Conservation (phyloP, 2,329 filamentous ascomycete species). For the Phaeosphaeria sp. region DNA sequence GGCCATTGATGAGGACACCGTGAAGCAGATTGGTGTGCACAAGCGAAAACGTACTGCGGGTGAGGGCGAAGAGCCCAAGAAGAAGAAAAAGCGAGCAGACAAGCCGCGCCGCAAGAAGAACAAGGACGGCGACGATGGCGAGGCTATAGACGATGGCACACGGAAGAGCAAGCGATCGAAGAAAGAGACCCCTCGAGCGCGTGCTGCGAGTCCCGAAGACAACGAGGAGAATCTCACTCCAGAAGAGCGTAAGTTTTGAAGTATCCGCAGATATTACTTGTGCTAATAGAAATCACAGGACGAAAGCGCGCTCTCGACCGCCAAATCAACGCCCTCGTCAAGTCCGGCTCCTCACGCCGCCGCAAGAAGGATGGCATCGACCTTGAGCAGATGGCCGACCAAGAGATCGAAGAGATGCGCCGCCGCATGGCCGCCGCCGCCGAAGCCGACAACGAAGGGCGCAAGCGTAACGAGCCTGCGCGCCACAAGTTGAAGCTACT, state of each 20-base stretch:
- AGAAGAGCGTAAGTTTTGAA: constrained; percentile 71
- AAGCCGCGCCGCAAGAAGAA: constrained; percentile 60
- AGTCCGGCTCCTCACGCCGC: constrained; percentile 76
- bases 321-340: constrained; percentile 86
- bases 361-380: constrained; percentile 91
- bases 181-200: constrained; percentile 46
- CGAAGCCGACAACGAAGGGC: constrained; percentile 82
- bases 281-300: constrained; percentile 50
- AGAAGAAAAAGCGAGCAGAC: constrained; percentile 72
- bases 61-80: constrained; percentile 65
- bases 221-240: constrained; percentile 82
- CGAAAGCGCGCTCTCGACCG: constrained; percentile 83
- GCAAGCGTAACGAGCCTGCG: constrained; percentile 79
- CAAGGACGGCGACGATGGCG: constrained; percentile 54
- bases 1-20: constrained; percentile 67
- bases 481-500: constrained; percentile 93
- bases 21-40: constrained; percentile 67
- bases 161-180: constrained; percentile 60
- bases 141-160: constrained; percentile 61
- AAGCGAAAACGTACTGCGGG: constrained; percentile 70
- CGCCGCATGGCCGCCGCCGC: constrained; percentile 90
- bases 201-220: constrained; percentile 58
- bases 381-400: constrained; percentile 87
- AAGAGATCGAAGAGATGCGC: constrained; percentile 87
- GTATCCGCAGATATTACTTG: background rate